A percentile compares a stretch with the other conserved stretches of the same genome.
phyloP scores from a whole-genome alignment of 1,284 basidiomycete species.

The Ustilago loliicola region DNA sequence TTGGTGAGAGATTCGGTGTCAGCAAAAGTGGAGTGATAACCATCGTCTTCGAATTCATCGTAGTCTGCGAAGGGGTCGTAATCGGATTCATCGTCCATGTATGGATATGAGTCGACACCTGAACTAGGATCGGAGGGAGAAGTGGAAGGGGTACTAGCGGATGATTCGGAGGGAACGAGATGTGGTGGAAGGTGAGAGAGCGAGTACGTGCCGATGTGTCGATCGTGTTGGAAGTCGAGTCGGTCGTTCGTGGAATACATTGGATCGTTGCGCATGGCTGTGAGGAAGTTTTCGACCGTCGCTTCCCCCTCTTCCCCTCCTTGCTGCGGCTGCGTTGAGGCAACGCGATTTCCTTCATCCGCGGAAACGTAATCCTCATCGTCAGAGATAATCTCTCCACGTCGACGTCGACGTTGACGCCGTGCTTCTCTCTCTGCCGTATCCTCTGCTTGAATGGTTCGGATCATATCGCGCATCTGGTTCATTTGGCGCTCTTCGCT shows the following conservation, averaged over 20 bases:
- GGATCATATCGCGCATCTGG: neutral
- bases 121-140: neutral
- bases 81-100: neutral
- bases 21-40: conserved; percentile 7
- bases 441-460: neutral
- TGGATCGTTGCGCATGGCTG: conserved; percentile 30
- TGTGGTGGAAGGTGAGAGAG: conserved; percentile 16
- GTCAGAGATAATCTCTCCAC: neutral
- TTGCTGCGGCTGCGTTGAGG: neutral
- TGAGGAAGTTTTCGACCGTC: conserved; percentile 26
- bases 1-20: neutral
- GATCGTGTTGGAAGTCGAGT: conserved; percentile 30
- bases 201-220: conserved; percentile 28
- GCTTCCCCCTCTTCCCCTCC: neutral
- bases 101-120: neutral
- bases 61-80: conserved; percentile 3
- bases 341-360: neutral
- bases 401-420: neutral
- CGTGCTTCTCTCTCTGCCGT: neutral
- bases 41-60: conserved; percentile 13
- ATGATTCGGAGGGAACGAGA: conserved; percentile 4
- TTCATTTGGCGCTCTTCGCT: conserved; percentile 2
- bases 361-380: neutral
- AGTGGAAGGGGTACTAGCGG: neutral
- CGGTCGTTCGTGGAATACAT: conserved; percentile 9